phyloP scores from a whole-genome alignment of 768 basidiomycete species.

The Obba rivulosa region DNA sequence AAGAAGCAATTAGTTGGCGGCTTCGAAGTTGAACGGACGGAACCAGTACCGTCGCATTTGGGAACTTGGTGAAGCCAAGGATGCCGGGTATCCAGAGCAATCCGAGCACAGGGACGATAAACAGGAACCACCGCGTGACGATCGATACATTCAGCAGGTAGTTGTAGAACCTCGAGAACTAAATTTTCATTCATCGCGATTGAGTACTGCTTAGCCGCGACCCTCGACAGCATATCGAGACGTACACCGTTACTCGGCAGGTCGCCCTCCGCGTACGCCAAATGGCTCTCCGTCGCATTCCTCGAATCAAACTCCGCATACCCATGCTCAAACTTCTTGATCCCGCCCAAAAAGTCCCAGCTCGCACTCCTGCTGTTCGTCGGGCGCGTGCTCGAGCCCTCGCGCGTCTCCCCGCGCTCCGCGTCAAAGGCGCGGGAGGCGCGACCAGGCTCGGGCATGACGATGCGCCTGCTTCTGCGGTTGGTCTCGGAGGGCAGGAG shows the following conservation, averaged over 20 bases:
- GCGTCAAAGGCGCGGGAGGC: conserved; percentile 18
- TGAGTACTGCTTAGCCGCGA: background rate
- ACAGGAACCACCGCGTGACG: conserved; percentile 73
- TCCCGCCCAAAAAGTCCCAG: conserved; percentile 48
- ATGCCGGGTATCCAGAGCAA: conserved; percentile 75
- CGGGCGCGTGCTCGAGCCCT: conserved; percentile 3
- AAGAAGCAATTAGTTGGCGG: conserved; percentile 6
- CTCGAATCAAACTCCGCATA: conserved; percentile 57
- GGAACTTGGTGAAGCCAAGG: conserved; percentile 49
- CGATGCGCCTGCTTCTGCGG: background rate
- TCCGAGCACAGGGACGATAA: conserved; percentile 68
- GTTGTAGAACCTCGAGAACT: conserved; percentile 63
- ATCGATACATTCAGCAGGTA: conserved; percentile 74
- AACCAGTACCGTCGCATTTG: conserved; percentile 40
- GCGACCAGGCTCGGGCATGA: conserved; percentile 6
- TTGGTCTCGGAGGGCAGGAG: conserved; percentile 1
- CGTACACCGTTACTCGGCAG: conserved; percentile 41
- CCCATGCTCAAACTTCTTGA: conserved; percentile 46
- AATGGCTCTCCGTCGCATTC: conserved; percentile 44
- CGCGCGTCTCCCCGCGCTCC: conserved; percentile 6
- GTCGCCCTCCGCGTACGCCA: conserved; percentile 59
- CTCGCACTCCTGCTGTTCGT: conserved; percentile 26
- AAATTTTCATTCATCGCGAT: background rate
- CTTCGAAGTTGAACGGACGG: conserved; percentile 15
- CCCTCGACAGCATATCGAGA: conserved; percentile 1